phyloP scores from a whole-genome alignment of 306 rosid genomes.

The Glycine soja region DNA sequence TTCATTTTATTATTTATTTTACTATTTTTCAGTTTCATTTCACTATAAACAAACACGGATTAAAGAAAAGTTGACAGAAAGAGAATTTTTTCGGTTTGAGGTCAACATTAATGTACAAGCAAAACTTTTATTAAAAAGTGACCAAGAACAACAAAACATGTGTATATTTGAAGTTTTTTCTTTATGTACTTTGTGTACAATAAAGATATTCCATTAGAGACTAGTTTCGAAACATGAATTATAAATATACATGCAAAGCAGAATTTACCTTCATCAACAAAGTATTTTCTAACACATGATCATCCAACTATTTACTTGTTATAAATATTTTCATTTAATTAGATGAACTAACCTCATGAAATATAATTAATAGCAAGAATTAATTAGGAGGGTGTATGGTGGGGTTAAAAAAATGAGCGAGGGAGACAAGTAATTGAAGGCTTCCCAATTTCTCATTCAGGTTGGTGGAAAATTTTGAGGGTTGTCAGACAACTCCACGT shows the following conservation, averaged over 20 bases:
- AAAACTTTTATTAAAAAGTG: too few relatives aligned
- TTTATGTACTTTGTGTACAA: background rate
- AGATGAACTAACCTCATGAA: background rate
- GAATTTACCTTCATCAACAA: too few relatives aligned
- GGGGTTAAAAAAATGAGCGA: background rate
- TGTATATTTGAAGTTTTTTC: too few relatives aligned
- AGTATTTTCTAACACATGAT: background rate
- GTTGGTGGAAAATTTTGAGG: background rate
- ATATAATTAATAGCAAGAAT: background rate
- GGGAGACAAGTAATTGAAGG: slow-evolving; percentile 28
- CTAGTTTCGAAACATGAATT: background rate
- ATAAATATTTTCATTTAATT: background rate
- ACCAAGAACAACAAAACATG: too few relatives aligned
- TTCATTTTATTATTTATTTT: too few relatives aligned
- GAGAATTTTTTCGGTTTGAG: too few relatives aligned
- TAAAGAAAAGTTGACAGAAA: too few relatives aligned
- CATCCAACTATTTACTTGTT: background rate
- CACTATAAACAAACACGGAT: too few relatives aligned
- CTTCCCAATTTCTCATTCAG: background rate
- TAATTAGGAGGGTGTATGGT: background rate
- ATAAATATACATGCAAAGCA: too few relatives aligned
- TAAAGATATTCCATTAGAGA: background rate
- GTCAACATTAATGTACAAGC: too few relatives aligned
- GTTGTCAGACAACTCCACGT: slow-evolving; percentile 42
- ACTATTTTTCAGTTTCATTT: too few relatives aligned